phyloP scores from a whole-genome alignment of 2,329 filamentous ascomycete genomes.

The Chalaropsis ovoidea region DNA sequence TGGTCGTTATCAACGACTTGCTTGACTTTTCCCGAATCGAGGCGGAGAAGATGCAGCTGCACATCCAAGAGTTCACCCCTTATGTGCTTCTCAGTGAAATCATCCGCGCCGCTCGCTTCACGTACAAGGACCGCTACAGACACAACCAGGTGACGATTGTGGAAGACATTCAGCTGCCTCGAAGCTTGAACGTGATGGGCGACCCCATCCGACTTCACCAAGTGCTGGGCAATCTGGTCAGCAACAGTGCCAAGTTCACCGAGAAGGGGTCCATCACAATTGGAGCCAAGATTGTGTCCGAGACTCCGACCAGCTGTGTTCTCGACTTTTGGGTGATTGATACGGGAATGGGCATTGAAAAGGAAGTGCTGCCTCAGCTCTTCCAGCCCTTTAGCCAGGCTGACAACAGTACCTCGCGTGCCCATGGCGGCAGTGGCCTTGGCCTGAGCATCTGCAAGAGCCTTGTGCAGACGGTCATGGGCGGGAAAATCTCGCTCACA shows the following conservation, averaged over 20 bases:
- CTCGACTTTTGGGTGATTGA: constrained; percentile 80
- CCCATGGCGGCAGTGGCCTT: constrained; percentile 84
- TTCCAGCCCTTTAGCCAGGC: constrained; percentile 92
- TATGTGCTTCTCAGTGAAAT: constrained; percentile 58
- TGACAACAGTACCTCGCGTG: constrained; percentile 78
- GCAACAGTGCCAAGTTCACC: constrained; percentile 91
- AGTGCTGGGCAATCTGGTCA: constrained; percentile 71
- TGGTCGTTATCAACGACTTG: constrained; percentile 94
- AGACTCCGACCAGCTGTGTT: constrained; percentile 59
- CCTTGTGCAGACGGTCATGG: constrained; percentile 84
- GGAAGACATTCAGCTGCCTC: constrained; percentile 61
- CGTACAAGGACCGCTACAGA: constrained; percentile 53
- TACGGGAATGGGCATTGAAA: constrained; percentile 82
- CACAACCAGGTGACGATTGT: constrained; percentile 54
- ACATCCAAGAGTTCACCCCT: constrained; percentile 58
- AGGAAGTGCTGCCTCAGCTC: constrained; percentile 70
- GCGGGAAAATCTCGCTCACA: constrained; percentile 72
- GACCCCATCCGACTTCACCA: constrained; percentile 58
- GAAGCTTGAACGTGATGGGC: constrained; percentile 56
- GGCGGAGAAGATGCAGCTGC: constrained; percentile 74
- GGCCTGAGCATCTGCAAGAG: constrained; percentile 92
- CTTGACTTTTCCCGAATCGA: constrained; percentile 93
- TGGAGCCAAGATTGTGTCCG: constrained; percentile 59
- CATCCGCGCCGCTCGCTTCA: constrained; percentile 55
- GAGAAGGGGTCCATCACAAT: constrained; percentile 79